Conservation (phyloP, 441 rosid genomes). For the Adansonia madagascariensis region DNA sequence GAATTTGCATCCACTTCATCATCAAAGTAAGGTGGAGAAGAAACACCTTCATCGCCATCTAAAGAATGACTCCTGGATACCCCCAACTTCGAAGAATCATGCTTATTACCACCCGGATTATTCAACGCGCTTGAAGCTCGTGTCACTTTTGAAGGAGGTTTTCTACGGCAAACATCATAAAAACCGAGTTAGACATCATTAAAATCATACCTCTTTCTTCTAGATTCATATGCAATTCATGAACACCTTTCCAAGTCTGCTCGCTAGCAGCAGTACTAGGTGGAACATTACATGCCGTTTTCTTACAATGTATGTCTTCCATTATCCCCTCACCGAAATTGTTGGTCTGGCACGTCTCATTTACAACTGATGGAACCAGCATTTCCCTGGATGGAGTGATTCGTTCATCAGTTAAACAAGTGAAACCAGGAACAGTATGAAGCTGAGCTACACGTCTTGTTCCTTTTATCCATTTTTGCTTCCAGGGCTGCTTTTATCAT, state of each 20-base stretch:
- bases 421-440: constrained; percentile 48
- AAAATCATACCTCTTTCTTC: constrained; percentile 41
- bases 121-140: constrained; percentile 26
- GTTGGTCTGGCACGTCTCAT: constrained; percentile 28
- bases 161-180: constrained; percentile 40
- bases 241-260: constrained; percentile 30
- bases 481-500: constrained; percentile 44
- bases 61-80: constrained; percentile 41
- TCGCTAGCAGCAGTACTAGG: constrained; percentile 30
- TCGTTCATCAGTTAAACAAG: constrained; percentile 49
- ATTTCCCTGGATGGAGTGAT: constrained; percentile 33
- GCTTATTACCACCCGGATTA: constrained; percentile 28
- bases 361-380: constrained; percentile 32
- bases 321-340: constrained; percentile 33
- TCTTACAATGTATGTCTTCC: constrained; percentile 36
- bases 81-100: constrained; percentile 35
- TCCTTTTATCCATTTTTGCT: constrained; percentile 45
- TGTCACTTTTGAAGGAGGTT: constrained; percentile 35
- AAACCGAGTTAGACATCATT: constrained; percentile 45
- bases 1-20: constrained; percentile 77
- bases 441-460: constrained; percentile 34
- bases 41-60: constrained; percentile 42
- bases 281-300: constrained; percentile 39
- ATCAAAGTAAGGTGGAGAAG: constrained; percentile 69
- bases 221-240: constrained; percentile 34